Evolutionary conservation across 352 stramenopile genomes (phyloP).

Genomic region (Globisporangium recalcitrans): DNA sequence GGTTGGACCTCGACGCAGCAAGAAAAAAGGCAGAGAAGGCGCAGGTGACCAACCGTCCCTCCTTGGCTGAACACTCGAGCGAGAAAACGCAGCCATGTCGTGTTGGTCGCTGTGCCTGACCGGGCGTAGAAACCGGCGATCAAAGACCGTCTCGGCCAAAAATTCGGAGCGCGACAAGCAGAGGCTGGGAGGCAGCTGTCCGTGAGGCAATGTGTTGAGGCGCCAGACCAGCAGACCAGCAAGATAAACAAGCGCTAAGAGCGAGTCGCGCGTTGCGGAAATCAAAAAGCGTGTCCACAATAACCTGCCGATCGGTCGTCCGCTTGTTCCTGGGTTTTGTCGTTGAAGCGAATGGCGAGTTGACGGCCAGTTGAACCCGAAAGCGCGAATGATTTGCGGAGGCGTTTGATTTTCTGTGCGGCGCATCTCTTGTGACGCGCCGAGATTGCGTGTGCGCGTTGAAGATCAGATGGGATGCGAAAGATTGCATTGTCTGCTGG

Average conservation of each 20-base stretch:
- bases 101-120: not conserved
- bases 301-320: not conserved
- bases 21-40: not conserved
- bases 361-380: constrained; percentile 8
- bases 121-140: not conserved
- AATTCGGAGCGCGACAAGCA: not conserved
- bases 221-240: not conserved
- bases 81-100: not conserved
- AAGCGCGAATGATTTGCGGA: not conserved
- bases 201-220: not conserved
- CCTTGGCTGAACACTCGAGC: not conserved
- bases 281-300: not conserved
- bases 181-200: not conserved
- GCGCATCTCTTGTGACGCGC: constrained; percentile 1
- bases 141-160: not conserved
- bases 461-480: not conserved
- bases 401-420: not conserved
- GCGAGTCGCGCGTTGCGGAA: not conserved
- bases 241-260: not conserved
- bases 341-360: not conserved
- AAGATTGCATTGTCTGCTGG: too few relatives aligned
- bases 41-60: not conserved
- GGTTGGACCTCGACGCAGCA: not conserved
- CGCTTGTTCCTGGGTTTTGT: not conserved
- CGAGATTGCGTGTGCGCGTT: constrained; percentile 5